Conservation (phyloP, 345 rosid genomes). For the Ceriops decandra region DNA sequence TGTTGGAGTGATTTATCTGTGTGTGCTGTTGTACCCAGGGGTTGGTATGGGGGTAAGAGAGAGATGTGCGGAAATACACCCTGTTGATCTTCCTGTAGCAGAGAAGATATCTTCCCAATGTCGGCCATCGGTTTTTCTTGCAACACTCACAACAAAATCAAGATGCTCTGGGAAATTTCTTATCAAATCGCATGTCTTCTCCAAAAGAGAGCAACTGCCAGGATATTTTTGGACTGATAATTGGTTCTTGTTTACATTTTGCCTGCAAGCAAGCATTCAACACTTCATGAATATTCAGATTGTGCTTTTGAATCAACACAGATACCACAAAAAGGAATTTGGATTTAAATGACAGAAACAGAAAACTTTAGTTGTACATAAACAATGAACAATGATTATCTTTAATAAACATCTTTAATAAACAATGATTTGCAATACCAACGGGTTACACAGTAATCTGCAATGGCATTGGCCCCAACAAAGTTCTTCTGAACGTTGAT, state of each 20-base stretch:
- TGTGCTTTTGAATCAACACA: background rate
- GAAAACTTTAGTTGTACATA: background rate
- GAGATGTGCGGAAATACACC: conserved; percentile 38
- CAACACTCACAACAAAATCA: conserved; percentile 96
- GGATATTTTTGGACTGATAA: conserved; percentile 37
- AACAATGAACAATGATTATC: no score
- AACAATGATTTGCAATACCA: background rate
- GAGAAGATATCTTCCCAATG: conserved; percentile 96
- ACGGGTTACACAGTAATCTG: background rate
- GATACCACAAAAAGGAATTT: background rate
- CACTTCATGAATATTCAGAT: background rate
- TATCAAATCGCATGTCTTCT: conserved; percentile 86
- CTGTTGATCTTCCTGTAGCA: conserved; percentile 98
- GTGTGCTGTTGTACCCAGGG: no score
- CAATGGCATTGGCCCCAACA: background rate
- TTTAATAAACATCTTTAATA: background rate
- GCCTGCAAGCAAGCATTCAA: conserved; percentile 43
- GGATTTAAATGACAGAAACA: background rate
- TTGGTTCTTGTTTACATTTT: conserved; percentile 60
- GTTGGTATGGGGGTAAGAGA: no score
- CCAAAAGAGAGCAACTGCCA: conserved; percentile 59
- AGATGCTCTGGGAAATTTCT: conserved; percentile 80
- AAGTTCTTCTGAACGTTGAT: background rate
- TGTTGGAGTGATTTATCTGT: no score
- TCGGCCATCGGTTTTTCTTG: conserved; percentile 96